Base-by-base conservation (phyloP, 2,329 filamentous ascomycete species). In the Fusarium napiforme region DNA sequence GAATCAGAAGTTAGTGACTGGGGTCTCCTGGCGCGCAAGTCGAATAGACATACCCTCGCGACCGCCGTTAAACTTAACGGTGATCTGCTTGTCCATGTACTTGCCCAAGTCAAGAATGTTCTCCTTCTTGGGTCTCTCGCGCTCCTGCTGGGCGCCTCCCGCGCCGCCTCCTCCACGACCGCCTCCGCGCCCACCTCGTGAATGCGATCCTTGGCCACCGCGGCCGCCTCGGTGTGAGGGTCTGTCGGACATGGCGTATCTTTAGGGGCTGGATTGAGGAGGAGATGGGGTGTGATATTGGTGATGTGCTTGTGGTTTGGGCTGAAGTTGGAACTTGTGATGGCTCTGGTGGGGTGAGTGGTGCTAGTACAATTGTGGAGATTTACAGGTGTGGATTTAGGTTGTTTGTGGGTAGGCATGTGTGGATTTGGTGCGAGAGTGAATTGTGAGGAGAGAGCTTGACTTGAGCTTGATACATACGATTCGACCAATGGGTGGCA, bases 81-180 rank as follows among this genome's bases (percentile, higher is more conserved):
- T 93, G 76, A 99, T 94, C 80, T 93, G 89, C 89, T 98, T 97
- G 83, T 99, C 95, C 93, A 97, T 95, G 84, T 98, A 99, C 85
- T 97, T 97, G 81, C 88, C 91, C 79, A 99, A 84, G 81, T 99
- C 96, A 60, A 99, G 90, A 78, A 99, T 99, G 82, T 98, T 98
- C 84, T 99, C 96, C 87, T 98, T 98, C 90, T 97, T 98, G 69
- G 95, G 94, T 78, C 92, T 90, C 84, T 97, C 93, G 76, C 88
- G 85, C 70, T 89, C 82, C 43, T 84, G 82, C 57, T 84, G 83
- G 12, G 69, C 60, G 43, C 83, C 66, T 64, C 85, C 88, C 69
- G 84, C 81, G 58, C 83, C 80, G 70, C 85, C 84, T 72, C 85
- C 82, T 50, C 84, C 80, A 16, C 84, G 84, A 77, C 86, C 85